These are phyloP conservation scores for Fusarium buxicola DNA, from an alignment of 2,329 filamentous ascomycete species.

Conservation along the genomic window DNA sequence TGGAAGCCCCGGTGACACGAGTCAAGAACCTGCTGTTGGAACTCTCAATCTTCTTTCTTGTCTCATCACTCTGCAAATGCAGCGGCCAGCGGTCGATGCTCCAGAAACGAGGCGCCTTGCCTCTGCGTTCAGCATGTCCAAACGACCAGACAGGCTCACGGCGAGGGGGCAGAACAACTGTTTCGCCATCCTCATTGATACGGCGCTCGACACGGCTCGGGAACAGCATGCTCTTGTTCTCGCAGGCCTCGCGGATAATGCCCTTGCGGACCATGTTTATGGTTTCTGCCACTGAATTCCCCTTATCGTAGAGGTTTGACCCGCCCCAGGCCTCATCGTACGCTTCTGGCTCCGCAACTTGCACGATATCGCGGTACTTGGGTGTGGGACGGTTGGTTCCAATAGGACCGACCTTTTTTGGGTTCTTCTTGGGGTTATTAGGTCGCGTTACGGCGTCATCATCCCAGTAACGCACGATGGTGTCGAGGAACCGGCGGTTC, in stretches of 20 bases:
- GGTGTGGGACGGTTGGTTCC: slow-evolving; percentile 25
- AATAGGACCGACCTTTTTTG: not conserved
- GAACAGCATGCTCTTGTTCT: slow-evolving; percentile 57
- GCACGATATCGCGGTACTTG: slow-evolving; percentile 47
- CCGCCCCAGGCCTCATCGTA: slow-evolving; percentile 19
- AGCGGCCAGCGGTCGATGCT: slow-evolving; percentile 62
- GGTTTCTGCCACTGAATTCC: slow-evolving; percentile 32
- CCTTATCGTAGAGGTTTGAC: slow-evolving; percentile 9
- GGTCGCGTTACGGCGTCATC: slow-evolving; percentile 29
- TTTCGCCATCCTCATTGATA: slow-evolving; percentile 26
- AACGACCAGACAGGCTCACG: slow-evolving; percentile 51
- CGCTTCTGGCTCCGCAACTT: slow-evolving; percentile 47
- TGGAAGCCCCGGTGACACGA: not conserved
- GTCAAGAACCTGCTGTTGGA: slow-evolving; percentile 11
- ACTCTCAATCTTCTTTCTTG: slow-evolving; percentile 45
- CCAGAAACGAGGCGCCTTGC: slow-evolving; percentile 52
- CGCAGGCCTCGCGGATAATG: slow-evolving; percentile 58
- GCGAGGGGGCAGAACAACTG: slow-evolving; percentile 28
- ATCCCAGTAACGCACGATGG: slow-evolving; percentile 28
- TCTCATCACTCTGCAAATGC: slow-evolving; percentile 51
- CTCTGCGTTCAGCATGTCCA: slow-evolving; percentile 42
- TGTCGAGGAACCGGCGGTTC: slow-evolving; percentile 28
- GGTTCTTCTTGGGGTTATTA: slow-evolving; percentile 31
- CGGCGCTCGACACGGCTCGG: slow-evolving; percentile 50
- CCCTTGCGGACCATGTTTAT: slow-evolving; percentile 49